Evolutionary conservation across 2,329 filamentous ascomycete species (phyloP).

Genomic region (Lizonia empirigonia): DNA sequence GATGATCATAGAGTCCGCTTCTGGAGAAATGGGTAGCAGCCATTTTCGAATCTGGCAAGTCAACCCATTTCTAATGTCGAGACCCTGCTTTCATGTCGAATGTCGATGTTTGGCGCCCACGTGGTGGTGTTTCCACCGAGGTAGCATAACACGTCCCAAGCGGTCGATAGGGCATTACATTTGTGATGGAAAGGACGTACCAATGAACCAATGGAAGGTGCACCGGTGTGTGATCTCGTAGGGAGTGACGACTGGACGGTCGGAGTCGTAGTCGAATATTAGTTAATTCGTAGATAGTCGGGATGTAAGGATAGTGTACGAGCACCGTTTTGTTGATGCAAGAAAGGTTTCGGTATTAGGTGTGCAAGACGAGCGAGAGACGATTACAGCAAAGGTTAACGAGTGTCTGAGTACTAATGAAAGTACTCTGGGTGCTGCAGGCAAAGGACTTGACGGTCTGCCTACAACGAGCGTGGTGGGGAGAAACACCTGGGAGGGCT

Average conservation of each 20-base stretch:
- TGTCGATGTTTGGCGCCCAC: background rate
- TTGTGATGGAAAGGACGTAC: conserved; percentile 8
- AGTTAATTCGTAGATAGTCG: conserved; percentile 8
- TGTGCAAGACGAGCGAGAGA: conserved; percentile 18
- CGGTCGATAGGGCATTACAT: background rate
- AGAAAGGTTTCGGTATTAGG: conserved; percentile 14
- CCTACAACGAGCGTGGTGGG: conserved; percentile 33
- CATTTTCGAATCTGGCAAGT: background rate
- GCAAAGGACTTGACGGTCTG: conserved; percentile 33
- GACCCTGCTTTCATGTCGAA: background rate
- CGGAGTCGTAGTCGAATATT: background rate
- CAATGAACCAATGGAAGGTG: background rate
- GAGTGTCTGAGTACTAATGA: conserved; percentile 21
- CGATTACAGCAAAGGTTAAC: conserved; percentile 20
- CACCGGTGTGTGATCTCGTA: background rate
- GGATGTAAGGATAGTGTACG: conserved; percentile 9
- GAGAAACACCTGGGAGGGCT: conserved; percentile 20
- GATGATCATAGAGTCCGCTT: background rate
- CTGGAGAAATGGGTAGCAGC: background rate
- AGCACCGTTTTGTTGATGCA: conserved; percentile 14
- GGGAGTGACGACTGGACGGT: conserved; percentile 1
- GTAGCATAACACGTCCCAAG: background rate
- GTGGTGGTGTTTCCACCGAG: conserved; percentile 1
- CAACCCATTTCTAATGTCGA: background rate
- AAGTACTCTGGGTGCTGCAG: conserved; percentile 27